Evolutionary conservation across 164 flowering plant species (phyloP).

Genomic region (Piper longum): DNA sequence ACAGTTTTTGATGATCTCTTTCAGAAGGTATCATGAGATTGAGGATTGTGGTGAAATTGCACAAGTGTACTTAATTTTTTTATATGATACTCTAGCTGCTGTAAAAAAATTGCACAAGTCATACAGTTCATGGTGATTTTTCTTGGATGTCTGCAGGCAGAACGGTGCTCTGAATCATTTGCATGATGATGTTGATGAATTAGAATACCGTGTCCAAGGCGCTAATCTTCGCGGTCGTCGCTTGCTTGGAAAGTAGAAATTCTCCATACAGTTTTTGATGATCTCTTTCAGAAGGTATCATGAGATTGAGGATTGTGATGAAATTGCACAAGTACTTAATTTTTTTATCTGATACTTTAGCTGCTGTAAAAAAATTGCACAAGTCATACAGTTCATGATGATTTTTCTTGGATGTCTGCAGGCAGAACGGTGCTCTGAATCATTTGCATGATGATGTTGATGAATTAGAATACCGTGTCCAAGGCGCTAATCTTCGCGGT

Average conservation of each 20-base stretch:
- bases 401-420: constrained; percentile 17
- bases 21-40: not conserved
- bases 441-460: constrained; percentile 49
- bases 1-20: too few species aligned
- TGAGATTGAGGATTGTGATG: not conserved
- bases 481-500: constrained; percentile 48
- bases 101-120: not conserved
- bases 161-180: constrained; percentile 48
- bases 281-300: too few species aligned
- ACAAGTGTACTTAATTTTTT: too few species aligned
- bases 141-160: constrained; percentile 39
- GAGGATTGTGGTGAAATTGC: not conserved
- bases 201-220: constrained; percentile 40
- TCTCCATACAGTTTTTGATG: not conserved
- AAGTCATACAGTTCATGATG: not conserved
- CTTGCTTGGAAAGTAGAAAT: constrained; percentile 55
- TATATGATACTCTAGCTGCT: too few species aligned
- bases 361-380: not conserved
- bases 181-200: constrained; percentile 48
- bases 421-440: constrained; percentile 62
- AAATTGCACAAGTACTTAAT: too few species aligned
- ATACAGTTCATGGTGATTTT: not conserved
- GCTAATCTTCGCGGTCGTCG: constrained; percentile 56
- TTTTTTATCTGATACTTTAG: too few species aligned
- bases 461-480: constrained; percentile 41